These are phyloP conservation scores for Nepenthes mirabilis DNA, from an alignment of 148 eudicot genomes.

Conservation along the genomic window DNA sequence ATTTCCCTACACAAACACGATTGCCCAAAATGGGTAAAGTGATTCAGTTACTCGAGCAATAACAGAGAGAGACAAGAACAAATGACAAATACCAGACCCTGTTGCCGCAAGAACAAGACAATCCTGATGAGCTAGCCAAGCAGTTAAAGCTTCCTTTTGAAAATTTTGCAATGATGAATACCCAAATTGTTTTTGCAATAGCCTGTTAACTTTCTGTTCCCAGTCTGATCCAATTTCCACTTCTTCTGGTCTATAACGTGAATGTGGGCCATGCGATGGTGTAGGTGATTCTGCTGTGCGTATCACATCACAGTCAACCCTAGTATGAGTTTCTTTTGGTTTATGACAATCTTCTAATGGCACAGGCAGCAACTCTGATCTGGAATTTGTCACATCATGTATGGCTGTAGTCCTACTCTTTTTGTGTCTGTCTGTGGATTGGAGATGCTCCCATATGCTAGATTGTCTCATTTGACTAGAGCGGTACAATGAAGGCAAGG, in stretches of 20 bases:
- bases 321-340: slow-evolving; percentile 9
- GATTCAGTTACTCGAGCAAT: neutral
- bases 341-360: slow-evolving; percentile 8
- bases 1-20: slow-evolving; percentile 55
- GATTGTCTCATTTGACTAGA: slow-evolving; percentile 40
- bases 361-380: slow-evolving; percentile 6
- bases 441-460: slow-evolving; percentile 41
- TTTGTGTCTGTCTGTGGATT: slow-evolving; percentile 21
- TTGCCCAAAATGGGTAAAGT: neutral
- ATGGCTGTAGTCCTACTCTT: slow-evolving; percentile 17
- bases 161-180: slow-evolving; percentile 58
- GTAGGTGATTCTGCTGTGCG: slow-evolving; percentile 10
- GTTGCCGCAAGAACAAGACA: slow-evolving; percentile 95
- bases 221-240: slow-evolving; percentile 39
- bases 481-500: slow-evolving; percentile 15
- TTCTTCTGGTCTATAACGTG: slow-evolving; percentile 12
- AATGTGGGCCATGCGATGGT: slow-evolving; percentile 1
- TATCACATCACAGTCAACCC: slow-evolving; percentile 3
- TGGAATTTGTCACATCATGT: slow-evolving; percentile 13
- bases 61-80: slow-evolving; percentile 1
- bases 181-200: slow-evolving; percentile 64
- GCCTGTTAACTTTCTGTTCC: slow-evolving; percentile 36
- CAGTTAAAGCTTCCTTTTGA: slow-evolving; percentile 70
- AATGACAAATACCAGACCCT: slow-evolving; percentile 64
- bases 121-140: slow-evolving; percentile 65